These are phyloP conservation scores for Telopea speciosissima DNA, from an alignment of 177 flowering plant genomes.

Conservation along the genomic window DNA sequence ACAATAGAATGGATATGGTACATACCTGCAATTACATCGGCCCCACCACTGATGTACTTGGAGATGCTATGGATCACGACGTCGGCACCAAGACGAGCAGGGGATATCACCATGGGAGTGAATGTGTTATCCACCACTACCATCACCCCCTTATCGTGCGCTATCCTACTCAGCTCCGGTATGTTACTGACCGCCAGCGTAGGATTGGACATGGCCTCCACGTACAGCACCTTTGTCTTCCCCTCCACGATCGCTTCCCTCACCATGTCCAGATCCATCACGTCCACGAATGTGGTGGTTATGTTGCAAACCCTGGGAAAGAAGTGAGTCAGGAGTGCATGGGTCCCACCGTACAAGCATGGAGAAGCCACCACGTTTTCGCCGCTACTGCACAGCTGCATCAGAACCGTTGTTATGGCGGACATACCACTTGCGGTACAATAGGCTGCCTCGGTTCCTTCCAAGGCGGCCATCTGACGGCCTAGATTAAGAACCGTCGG, in stretches of 20 bases:
- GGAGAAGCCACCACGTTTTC: slow-evolving; percentile 76
- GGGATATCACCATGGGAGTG: slow-evolving; percentile 83
- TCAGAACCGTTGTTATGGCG: slow-evolving; percentile 69
- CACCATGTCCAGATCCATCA: slow-evolving; percentile 36
- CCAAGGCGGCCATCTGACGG: slow-evolving; percentile 93
- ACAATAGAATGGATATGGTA: no score
- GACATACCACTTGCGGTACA: slow-evolving; percentile 96
- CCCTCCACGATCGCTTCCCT: slow-evolving; percentile 51
- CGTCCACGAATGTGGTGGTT: slow-evolving; percentile 76
- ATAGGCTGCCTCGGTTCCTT: slow-evolving; percentile 94
- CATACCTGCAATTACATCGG: slow-evolving; percentile 88
- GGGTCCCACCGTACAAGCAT: slow-evolving; percentile 84
- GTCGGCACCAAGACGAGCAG: slow-evolving; percentile 87
- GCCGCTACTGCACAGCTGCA: slow-evolving; percentile 74
- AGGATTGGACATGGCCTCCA: slow-evolving; percentile 82
- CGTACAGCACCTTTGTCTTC: slow-evolving; percentile 57
- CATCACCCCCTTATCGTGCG: slow-evolving; percentile 66
- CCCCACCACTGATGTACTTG: slow-evolving; percentile 89
- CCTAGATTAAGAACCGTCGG: slow-evolving; percentile 87
- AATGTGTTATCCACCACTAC: slow-evolving; percentile 94
- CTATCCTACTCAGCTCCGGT: slow-evolving; percentile 57
- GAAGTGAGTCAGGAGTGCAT: slow-evolving; percentile 75
- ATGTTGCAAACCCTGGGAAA: slow-evolving; percentile 65
- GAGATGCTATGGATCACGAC: slow-evolving; percentile 87
- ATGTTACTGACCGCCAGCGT: slow-evolving; percentile 68